phyloP scores from a whole-genome alignment of 345 rosid genomes.

The Barbarea vulgaris region DNA sequence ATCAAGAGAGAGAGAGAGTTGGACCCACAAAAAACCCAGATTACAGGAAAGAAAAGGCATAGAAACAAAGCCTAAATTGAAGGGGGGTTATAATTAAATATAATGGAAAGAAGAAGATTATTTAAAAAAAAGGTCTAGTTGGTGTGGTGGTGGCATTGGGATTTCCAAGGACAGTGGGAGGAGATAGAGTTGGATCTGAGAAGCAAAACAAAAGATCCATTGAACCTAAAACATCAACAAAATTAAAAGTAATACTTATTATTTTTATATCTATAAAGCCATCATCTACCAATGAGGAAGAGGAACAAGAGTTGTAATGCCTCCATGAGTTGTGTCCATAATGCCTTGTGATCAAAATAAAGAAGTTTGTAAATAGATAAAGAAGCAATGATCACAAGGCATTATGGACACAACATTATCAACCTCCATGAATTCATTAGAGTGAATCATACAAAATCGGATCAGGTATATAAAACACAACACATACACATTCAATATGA shows the following conservation, averaged over 20 bases:
- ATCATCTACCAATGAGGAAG: constrained; percentile 29
- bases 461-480: background rate
- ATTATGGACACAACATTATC: background rate
- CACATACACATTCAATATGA: background rate
- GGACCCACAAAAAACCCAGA: constrained; percentile 34
- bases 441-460: background rate
- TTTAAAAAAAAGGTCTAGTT: constrained; percentile 23
- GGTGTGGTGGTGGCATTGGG: constrained; percentile 39
- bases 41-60: constrained; percentile 15
- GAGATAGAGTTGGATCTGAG: constrained; percentile 39
- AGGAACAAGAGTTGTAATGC: constrained; percentile 14
- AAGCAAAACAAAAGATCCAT: constrained; percentile 32
- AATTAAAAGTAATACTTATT: background rate
- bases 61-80: constrained; percentile 29
- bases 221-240: constrained; percentile 33
- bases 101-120: constrained; percentile 8
- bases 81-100: background rate
- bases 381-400: constrained; percentile 6
- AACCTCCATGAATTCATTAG: background rate
- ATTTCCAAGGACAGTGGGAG: constrained; percentile 45
- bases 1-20: constrained; percentile 15
- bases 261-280: background rate
- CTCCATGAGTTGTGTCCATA: too few species aligned
- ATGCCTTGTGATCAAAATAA: too few species aligned
- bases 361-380: background rate